Evolutionary conservation across 495 filamentous ascomycete genomes (phyloP).

Genomic region (Penicillium tannophilum): DNA sequence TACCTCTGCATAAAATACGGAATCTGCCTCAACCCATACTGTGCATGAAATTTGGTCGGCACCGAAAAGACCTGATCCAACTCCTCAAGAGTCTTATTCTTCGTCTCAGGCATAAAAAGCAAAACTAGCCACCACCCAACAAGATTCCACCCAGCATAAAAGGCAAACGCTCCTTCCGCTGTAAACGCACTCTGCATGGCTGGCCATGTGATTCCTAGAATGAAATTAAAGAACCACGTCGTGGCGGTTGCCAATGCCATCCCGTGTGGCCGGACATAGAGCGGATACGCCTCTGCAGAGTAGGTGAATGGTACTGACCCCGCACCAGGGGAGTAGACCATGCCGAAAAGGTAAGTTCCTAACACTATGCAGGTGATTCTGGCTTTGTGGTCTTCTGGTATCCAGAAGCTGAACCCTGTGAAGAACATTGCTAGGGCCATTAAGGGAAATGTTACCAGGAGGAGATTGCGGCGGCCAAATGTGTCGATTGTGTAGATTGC

Average conservation of each 20-base stretch:
- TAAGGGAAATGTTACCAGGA: conserved; percentile 76
- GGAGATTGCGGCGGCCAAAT: conserved; percentile 77
- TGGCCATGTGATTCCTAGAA: conserved; percentile 56
- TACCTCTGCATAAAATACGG: conserved; percentile 49
- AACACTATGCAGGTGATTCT: conserved; percentile 62
- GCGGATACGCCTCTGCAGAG: conserved; percentile 76
- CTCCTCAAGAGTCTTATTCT: conserved; percentile 49
- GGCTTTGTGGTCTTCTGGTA: conserved; percentile 51
- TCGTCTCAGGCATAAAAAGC: conserved; percentile 55
- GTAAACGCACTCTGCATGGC: conserved; percentile 55
- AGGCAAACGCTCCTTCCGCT: conserved; percentile 53
- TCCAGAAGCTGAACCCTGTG: conserved; percentile 80
- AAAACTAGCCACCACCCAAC: conserved; percentile 52
- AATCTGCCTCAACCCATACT: conserved; percentile 51
- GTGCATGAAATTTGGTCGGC: conserved; percentile 48
- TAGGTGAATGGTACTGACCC: conserved; percentile 86
- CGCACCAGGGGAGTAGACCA: conserved; percentile 78
- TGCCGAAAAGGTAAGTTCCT: conserved; percentile 74
- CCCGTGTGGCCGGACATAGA: conserved; percentile 71
- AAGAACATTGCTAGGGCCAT: conserved; percentile 74
- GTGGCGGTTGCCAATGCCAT: conserved; percentile 71
- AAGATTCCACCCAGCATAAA: conserved; percentile 58
- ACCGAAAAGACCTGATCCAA: conserved; percentile 55
- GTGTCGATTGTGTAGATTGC: conserved; percentile 83
- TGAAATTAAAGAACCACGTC: conserved; percentile 58